These are phyloP conservation scores for Pleurotus sapidus DNA, from an alignment of 768 basidiomycete species.

Conservation along the genomic window DNA sequence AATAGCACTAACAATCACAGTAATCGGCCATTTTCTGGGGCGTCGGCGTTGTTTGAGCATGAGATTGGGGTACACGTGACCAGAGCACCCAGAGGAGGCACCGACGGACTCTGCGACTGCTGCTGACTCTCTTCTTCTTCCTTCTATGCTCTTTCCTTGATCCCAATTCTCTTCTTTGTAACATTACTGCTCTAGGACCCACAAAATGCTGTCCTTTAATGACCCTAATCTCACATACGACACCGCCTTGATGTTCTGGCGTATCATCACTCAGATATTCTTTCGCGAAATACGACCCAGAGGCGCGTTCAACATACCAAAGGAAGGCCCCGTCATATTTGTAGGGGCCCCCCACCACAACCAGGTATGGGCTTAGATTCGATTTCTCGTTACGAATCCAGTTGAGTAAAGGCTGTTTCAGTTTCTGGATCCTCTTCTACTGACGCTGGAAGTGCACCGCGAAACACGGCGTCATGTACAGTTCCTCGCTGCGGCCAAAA, in stretches of 20 bases:
- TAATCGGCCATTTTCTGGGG: background rate
- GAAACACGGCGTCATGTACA: constrained; percentile 81
- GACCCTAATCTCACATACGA: constrained; percentile 46
- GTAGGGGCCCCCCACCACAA: constrained; percentile 93
- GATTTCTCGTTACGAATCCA: background rate
- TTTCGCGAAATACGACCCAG: constrained; percentile 94
- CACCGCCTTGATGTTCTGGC: constrained; percentile 80
- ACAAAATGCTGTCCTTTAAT: constrained; percentile 8
- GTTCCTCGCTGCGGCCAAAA: constrained; percentile 87
- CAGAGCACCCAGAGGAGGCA: background rate
- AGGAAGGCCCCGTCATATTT: constrained; percentile 88
- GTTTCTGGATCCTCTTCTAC: constrained; percentile 90
- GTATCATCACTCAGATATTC: constrained; percentile 86
- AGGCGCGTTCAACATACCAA: constrained; percentile 93
- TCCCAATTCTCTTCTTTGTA: background rate
- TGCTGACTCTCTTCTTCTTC: background rate
- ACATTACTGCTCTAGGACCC: background rate
- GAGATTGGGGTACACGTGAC: constrained; percentile 2
- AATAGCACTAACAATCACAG: background rate
- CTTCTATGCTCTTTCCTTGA: background rate
- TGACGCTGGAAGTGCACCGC: constrained; percentile 81
- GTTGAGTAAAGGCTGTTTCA: constrained; percentile 29
- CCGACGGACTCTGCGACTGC: background rate
- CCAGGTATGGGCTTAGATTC: constrained; percentile 48
- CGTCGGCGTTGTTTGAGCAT: background rate